Evolutionary conservation across 2,329 filamentous ascomycete genomes (phyloP).

Genomic region (Fusarium sp.): DNA sequence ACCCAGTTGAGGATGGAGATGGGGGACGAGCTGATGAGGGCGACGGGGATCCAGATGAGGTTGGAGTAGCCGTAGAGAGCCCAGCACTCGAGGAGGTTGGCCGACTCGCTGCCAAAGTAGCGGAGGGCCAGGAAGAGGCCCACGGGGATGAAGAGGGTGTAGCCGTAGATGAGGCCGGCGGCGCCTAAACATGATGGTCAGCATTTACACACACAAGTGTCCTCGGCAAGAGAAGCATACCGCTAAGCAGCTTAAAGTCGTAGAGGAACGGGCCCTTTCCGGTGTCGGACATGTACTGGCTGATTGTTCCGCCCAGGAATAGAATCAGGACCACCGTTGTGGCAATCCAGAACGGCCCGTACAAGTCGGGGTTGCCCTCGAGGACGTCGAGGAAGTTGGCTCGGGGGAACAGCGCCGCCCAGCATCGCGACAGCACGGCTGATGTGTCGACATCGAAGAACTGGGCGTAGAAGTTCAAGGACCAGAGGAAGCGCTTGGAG

Average conservation of each 20-base stretch:
- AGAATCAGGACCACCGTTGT: conserved; percentile 97
- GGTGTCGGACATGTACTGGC: conserved; percentile 83
- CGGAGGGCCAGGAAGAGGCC: conserved; percentile 89
- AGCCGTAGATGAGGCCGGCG: conserved; percentile 94
- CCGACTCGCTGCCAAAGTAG: conserved; percentile 95
- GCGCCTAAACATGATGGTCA: conserved; percentile 69
- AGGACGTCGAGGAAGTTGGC: conserved; percentile 97
- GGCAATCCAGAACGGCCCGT: conserved; percentile 98
- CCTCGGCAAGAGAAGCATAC: conserved; percentile 60
- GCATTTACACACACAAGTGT: conserved; percentile 1
- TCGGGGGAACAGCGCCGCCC: conserved; percentile 89
- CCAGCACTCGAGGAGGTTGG: conserved; percentile 95
- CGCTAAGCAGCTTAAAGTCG: conserved; percentile 90
- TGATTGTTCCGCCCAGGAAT: conserved; percentile 96
- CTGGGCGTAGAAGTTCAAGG: conserved; percentile 92
- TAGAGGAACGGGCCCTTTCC: conserved; percentile 86
- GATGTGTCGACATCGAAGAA: conserved; percentile 99
- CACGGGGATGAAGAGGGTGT: conserved; percentile 89
- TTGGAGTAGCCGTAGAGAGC: conserved; percentile 97
- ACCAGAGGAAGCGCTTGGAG: conserved; percentile 94
- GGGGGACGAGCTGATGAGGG: conserved; percentile 91
- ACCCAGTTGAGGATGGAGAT: conserved; percentile 91
- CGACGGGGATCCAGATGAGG: conserved; percentile 96
- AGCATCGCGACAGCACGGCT: conserved; percentile 89
- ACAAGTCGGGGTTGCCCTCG: conserved; percentile 96